Conservation (phyloP, 192 early-diverging fungal genomes). For the Backusella sp. region DNA sequence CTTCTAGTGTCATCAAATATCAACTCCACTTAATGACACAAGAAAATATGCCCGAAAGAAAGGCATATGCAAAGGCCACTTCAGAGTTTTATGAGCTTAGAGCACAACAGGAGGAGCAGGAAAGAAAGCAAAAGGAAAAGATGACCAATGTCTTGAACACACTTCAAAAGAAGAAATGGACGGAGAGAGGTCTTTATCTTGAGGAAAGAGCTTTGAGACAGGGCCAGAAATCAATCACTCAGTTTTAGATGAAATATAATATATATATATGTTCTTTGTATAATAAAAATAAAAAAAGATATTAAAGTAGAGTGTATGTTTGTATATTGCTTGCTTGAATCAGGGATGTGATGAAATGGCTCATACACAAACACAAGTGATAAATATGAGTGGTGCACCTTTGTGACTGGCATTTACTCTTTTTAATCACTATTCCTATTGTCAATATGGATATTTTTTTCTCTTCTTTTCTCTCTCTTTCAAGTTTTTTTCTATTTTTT, state of each 20-base stretch:
- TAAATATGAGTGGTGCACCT: no score
- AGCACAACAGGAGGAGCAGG: constrained; percentile 73
- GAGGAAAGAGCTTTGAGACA: constrained; percentile 31
- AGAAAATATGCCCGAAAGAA: constrained; percentile 60
- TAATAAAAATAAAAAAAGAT: not conserved
- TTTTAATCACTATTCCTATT: no score
- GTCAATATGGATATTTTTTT: no score
- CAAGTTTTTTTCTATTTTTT: no score
- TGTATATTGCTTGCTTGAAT: no score
- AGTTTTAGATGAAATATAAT: constrained; percentile 12
- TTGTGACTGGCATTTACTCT: no score
- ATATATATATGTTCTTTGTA: not conserved
- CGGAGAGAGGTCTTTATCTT: constrained; percentile 21
- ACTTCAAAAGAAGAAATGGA: constrained; percentile 20
- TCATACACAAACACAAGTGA: no score
- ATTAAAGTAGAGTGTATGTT: no score
- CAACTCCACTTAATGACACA: constrained; percentile 75
- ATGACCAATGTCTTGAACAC: constrained; percentile 27
- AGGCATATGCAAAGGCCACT: constrained; percentile 79
- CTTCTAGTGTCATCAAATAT: constrained; percentile 77
- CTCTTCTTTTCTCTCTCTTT: no score
- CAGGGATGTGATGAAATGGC: no score
- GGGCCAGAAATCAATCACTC: constrained; percentile 8
- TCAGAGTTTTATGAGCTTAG: constrained; percentile 80
- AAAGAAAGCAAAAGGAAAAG: constrained; percentile 62